Evolutionary conservation across 352 stramenopile species (phyloP), one percentile per base, ranked within the genome.

Genomic region (Pythium rhizo-oryzae): DNA sequence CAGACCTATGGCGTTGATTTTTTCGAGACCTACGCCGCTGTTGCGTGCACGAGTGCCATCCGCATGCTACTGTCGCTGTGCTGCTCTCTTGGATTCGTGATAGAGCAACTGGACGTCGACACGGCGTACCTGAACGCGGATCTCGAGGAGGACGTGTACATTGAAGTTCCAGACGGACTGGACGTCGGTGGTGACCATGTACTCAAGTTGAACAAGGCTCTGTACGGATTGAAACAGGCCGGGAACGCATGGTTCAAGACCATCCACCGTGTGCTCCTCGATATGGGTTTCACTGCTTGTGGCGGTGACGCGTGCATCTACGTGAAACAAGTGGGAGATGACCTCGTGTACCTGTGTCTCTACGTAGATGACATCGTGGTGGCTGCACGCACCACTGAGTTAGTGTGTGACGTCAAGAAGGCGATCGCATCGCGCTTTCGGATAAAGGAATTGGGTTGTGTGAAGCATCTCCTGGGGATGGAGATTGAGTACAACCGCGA

Each of bases 361-460:
- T 65, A 65, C 47, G 59, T 65, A 41, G 59, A 65, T 25, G 59
- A 65, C 43, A 47, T 65, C 19, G 4, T 65, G 18, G 30, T 65
- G 4, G 59, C 44, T 25, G 24, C 30, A 12, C 12, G 33, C 2
- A 50, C 19, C 6, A 47, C 21, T 15, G 44, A 56, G 7, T 5
- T 25, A 16, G 30, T 65, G 3, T 35, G 49, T 8, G 28, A 43
- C 4, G 47, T 65, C 11, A 65, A 57, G 47, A 11, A 13, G 15
- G 23, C 5, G 6, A 52, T 74, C 1, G 65, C 62, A 30, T 7
- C 28, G 21, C 18, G 30, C 12, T 74, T 70, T 41, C 52, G 60
- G 0, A n/a, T 74, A 4, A 76, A 66, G 3, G 67, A 64, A 1
- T 67, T 79, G 28, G 69, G 58, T 13, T 24, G 18, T 47, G 65